phyloP scores from a whole-genome alignment of 2,329 filamentous ascomycete genomes.

The Pezicula rhizophila region DNA sequence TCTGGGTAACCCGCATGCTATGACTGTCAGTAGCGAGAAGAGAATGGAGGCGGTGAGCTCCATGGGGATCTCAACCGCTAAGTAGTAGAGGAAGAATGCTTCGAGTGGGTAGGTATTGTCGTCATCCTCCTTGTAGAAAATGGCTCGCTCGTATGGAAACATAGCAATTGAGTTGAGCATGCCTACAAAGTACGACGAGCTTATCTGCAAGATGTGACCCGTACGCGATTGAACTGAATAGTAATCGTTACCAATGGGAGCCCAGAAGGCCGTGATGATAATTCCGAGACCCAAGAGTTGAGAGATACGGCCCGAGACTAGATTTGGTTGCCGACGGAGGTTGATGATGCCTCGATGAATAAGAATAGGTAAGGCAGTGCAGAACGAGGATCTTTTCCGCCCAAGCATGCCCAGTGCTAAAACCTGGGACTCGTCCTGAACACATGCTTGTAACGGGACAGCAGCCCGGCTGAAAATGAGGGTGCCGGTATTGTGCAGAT shows the following conservation, averaged over 20 bases:
- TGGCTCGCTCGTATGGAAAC: conserved; percentile 63
- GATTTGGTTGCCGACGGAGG: conserved; percentile 54
- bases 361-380: conserved; percentile 56
- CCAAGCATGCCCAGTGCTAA: conserved; percentile 65
- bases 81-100: conserved; percentile 65
- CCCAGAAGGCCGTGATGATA: conserved; percentile 60
- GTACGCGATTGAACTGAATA: conserved; percentile 64
- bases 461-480: conserved; percentile 56
- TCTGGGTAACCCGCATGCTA: conserved; percentile 57
- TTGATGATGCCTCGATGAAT: conserved; percentile 61
- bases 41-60: conserved; percentile 58
- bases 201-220: conserved; percentile 63
- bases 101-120: conserved; percentile 63
- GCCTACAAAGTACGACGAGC: conserved; percentile 62
- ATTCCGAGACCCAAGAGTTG: conserved; percentile 56
- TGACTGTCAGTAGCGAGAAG: conserved; percentile 54
- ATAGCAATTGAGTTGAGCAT: conserved; percentile 72
- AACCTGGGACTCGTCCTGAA: conserved; percentile 32
- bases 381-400: conserved; percentile 53
- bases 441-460: conserved; percentile 44
- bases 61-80: conserved; percentile 62
- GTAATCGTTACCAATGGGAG: conserved; percentile 62
- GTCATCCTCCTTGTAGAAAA: conserved; percentile 68
- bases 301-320: conserved; percentile 57
- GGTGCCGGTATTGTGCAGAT: conserved; percentile 56